A percentile compares a stretch with the other conserved stretches of the same genome.
Evolutionary conservation across 805 yeast species (phyloP).

Genomic region (Candida railenensis): DNA sequence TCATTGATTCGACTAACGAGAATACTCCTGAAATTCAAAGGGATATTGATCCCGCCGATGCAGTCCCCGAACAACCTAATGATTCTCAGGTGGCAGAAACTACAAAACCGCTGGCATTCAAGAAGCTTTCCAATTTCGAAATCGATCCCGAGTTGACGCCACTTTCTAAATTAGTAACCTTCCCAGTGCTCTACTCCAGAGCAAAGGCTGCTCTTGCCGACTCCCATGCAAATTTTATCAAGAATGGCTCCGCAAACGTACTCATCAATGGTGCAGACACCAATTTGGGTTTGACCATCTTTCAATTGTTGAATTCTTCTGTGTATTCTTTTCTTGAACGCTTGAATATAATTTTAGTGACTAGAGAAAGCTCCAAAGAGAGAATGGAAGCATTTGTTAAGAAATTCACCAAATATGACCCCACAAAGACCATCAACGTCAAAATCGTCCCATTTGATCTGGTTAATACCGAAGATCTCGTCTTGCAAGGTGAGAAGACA

Average conservation of each 20-base stretch:
- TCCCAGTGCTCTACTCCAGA: constrained; percentile 35
- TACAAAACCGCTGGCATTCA: background rate
- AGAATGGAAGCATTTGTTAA: constrained; percentile 20
- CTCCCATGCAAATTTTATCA: constrained; percentile 18
- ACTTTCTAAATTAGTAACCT: constrained; percentile 30
- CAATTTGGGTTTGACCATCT: constrained; percentile 31
- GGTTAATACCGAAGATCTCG: constrained; percentile 28
- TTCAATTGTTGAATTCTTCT: constrained; percentile 32
- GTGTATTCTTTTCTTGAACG: constrained; percentile 20
- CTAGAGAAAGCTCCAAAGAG: constrained; percentile 19
- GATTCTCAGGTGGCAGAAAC: background rate
- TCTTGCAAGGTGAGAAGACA: constrained; percentile 32
- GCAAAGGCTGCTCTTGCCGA: constrained; percentile 35
- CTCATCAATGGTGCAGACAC: constrained; percentile 46
- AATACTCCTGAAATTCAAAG: too few relatives aligned
- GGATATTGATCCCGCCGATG: too few relatives aligned
- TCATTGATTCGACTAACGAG: too few relatives aligned
- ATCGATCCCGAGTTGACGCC: constrained; percentile 21
- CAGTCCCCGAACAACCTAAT: background rate
- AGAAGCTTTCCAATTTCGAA: background rate
- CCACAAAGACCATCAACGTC: constrained; percentile 20
- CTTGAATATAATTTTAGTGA: constrained; percentile 30
- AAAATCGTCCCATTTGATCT: constrained; percentile 32
- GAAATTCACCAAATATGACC: constrained; percentile 17
- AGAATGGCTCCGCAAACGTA: constrained; percentile 10